Conservation (phyloP, 257 asterid species). For the Forsythia suspensa region DNA sequence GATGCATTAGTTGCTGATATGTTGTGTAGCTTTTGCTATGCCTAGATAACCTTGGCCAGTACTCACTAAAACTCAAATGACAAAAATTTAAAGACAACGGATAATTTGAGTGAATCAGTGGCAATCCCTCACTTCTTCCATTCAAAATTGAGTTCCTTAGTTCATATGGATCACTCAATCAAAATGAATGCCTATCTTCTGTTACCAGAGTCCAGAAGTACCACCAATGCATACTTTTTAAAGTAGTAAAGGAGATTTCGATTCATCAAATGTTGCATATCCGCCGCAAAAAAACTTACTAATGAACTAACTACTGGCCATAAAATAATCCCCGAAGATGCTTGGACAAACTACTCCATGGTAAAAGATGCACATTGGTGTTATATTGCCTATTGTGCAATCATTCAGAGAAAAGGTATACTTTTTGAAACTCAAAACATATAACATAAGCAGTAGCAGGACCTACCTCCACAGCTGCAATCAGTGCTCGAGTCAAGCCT, state of each 20-base stretch:
- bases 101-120: background rate
- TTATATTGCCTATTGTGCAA: background rate
- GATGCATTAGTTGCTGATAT: background rate
- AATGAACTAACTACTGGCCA: background rate
- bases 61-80: background rate
- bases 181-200: background rate
- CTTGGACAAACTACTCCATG: conserved; percentile 7
- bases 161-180: background rate
- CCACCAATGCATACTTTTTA: background rate
- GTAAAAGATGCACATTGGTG: background rate
- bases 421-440: background rate
- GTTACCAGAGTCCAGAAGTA: background rate
- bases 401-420: background rate
- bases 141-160: background rate
- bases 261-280: background rate
- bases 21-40: background rate
- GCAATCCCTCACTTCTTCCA: background rate
- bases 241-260: background rate
- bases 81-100: too few relatives aligned
- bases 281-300: background rate
- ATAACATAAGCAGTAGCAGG: background rate
- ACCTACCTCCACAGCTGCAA: conserved; percentile 93
- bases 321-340: background rate
- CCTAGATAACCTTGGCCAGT: background rate
- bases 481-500: conserved; percentile 91